phyloP scores from a whole-genome alignment of 2,329 filamentous ascomycete genomes.

The Dendrostoma leiphaemia region DNA sequence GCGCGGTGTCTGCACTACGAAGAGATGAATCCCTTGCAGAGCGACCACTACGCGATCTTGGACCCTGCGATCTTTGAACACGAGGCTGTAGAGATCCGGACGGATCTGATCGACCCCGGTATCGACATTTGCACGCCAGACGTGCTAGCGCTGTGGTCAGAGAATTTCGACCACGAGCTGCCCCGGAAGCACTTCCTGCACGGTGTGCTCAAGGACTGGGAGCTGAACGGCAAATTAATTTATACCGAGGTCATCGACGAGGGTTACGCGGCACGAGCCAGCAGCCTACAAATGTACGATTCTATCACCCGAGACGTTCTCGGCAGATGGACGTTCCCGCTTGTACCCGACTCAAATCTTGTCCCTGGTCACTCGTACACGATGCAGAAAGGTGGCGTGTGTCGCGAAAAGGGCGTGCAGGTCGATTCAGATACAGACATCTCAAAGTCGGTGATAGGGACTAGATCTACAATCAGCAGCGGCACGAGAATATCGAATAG shows the following conservation, averaged over 20 bases:
- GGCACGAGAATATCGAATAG: slow-evolving; percentile 70
- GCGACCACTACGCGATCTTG: slow-evolving; percentile 65
- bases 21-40: slow-evolving; percentile 72
- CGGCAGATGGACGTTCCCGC: slow-evolving; percentile 81
- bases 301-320: slow-evolving; percentile 85
- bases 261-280: slow-evolving; percentile 82
- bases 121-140: slow-evolving; percentile 98
- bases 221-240: slow-evolving; percentile 95
- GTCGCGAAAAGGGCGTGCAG: slow-evolving; percentile 75
- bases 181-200: slow-evolving; percentile 73
- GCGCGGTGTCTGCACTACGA: slow-evolving; percentile 91
- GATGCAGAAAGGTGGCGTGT: slow-evolving; percentile 66
- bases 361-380: slow-evolving; percentile 75
- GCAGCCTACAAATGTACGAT: slow-evolving; percentile 86
- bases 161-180: slow-evolving; percentile 85
- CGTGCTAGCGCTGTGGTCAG: slow-evolving; percentile 90
- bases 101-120: slow-evolving; percentile 87
- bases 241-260: slow-evolving; percentile 82
- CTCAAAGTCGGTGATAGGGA: slow-evolving; percentile 71
- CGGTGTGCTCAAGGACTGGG: slow-evolving; percentile 93
- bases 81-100: slow-evolving; percentile 75
- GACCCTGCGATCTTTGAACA: slow-evolving; percentile 77
- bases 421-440: slow-evolving; percentile 71
- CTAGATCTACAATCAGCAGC: slow-evolving; percentile 71
- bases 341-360: slow-evolving; percentile 87